These are phyloP conservation scores for Debaryomyces udenii DNA, from an alignment of 1,139 yeast genomes.

Conservation along the genomic window DNA sequence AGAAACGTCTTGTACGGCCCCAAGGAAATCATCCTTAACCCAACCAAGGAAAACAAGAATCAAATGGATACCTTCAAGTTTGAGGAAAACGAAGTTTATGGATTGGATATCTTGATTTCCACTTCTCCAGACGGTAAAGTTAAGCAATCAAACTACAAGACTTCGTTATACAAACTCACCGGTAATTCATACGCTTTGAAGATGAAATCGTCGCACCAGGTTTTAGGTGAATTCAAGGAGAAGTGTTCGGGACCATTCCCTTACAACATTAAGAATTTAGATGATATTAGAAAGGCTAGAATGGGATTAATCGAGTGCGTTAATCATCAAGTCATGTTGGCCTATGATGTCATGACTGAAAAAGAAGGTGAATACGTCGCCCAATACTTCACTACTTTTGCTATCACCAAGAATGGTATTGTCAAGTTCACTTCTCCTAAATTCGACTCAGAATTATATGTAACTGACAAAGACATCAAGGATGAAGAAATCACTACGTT, in stretches of 20 bases:
- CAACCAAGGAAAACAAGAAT: conserved; percentile 65
- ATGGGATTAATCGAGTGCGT: conserved; percentile 77
- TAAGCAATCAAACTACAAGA: conserved; percentile 59
- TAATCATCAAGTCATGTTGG: conserved; percentile 67
- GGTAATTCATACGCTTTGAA: conserved; percentile 70
- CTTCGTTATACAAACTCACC: conserved; percentile 74
- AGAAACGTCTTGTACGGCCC: conserved; percentile 73
- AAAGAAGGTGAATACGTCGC: conserved; percentile 71
- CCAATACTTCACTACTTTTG: conserved; percentile 77
- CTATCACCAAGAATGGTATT: conserved; percentile 72
- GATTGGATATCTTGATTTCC: conserved; percentile 71
- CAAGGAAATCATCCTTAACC: conserved; percentile 77
- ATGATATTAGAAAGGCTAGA: conserved; percentile 72
- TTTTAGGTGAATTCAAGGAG: conserved; percentile 64
- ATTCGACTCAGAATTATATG: conserved; percentile 51
- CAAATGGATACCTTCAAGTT: conserved; percentile 68
- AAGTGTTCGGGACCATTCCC: conserved; percentile 74
- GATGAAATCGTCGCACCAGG: conserved; percentile 71
- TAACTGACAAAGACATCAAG: conserved; percentile 59
- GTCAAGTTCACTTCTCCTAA: conserved; percentile 67
- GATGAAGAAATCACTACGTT: conserved; percentile 56
- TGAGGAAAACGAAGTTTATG: conserved; percentile 79
- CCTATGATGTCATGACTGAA: conserved; percentile 72
- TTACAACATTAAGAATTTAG: conserved; percentile 65
- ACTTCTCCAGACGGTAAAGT: conserved; percentile 73